These are phyloP conservation scores for Chaetomium sp. DNA, from an alignment of 2,329 filamentous ascomycete genomes.

Conservation along the genomic window DNA sequence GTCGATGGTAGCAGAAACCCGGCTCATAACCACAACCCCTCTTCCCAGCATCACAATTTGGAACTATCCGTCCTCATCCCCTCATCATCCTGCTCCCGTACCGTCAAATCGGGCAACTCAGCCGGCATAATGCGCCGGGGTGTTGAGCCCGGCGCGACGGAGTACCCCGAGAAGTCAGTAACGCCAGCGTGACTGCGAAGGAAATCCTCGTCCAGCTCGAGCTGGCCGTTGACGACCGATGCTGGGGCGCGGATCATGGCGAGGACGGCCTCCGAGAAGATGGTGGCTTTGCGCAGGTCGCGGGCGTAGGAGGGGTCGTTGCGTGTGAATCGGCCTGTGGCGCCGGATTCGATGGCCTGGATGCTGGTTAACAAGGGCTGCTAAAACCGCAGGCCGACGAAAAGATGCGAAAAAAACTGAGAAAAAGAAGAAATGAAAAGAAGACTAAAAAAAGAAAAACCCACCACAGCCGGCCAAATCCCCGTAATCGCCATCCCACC, in stretches of 20 bases:
- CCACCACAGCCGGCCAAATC: conserved; percentile 72
- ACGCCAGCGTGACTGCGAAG: conserved; percentile 57
- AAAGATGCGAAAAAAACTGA: conserved; percentile 5
- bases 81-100: conserved; percentile 75
- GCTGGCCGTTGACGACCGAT: conserved; percentile 58
- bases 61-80: conserved; percentile 64
- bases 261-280: conserved; percentile 75
- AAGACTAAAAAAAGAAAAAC: conserved; percentile 24
- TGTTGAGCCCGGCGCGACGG: conserved; percentile 53
- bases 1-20: neutral
- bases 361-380: neutral
- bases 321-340: conserved; percentile 51
- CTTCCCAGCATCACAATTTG: conserved; percentile 17
- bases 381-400: too few species aligned
- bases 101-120: conserved; percentile 60
- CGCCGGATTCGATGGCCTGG: conserved; percentile 64
- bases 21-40: neutral
- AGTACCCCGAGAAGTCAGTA: conserved; percentile 66
- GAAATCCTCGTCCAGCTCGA: conserved; percentile 77
- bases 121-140: conserved; percentile 75
- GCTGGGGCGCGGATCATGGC: conserved; percentile 60
- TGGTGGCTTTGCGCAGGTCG: conserved; percentile 61
- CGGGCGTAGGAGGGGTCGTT: conserved; percentile 40
- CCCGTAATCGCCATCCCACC: conserved; percentile 65
- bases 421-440: neutral